Evolutionary conservation across 306 rosid species (phyloP).

Genomic region (Malus sieversii): DNA sequence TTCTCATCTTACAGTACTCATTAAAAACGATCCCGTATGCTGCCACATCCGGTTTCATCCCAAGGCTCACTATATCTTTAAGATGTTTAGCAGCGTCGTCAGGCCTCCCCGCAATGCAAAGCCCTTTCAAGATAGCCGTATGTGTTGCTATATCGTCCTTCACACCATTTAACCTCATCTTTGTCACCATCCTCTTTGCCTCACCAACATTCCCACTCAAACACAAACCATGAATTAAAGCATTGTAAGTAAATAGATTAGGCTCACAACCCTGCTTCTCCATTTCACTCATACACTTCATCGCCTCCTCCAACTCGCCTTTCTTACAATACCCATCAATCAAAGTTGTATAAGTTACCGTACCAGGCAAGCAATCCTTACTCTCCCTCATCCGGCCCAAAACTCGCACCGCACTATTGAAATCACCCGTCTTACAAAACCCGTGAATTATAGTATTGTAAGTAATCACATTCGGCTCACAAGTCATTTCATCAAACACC

Average conservation of each 20-base stretch:
- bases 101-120: slow-evolving; percentile 36
- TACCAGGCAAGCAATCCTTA: slow-evolving; percentile 32
- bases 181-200: slow-evolving; percentile 41
- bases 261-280: slow-evolving; percentile 27
- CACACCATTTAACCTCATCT: slow-evolving; percentile 49
- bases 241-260: slow-evolving; percentile 42
- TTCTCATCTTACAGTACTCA: slow-evolving; percentile 34
- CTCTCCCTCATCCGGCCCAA: slow-evolving; percentile 18
- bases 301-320: slow-evolving; percentile 33
- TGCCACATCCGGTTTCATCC: slow-evolving; percentile 34
- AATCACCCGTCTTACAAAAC: slow-evolving; percentile 33
- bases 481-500: slow-evolving; percentile 53
- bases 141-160: slow-evolving; percentile 38
- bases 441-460: slow-evolving; percentile 39
- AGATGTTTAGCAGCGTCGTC: slow-evolving; percentile 35
- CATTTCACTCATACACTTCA: slow-evolving; percentile 36
- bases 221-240: slow-evolving; percentile 40
- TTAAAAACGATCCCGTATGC: slow-evolving; percentile 34
- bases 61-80: slow-evolving; percentile 29
- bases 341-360: slow-evolving; percentile 42
- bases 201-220: slow-evolving; percentile 36
- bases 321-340: slow-evolving; percentile 43
- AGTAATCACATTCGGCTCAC: slow-evolving; percentile 37
- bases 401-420: slow-evolving; percentile 30
- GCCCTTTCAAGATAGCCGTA: slow-evolving; percentile 41